Percentiles rank a stretch among this genome's conserved stretches.
These are phyloP conservation scores for Basipetospora chlamydospora DNA, from an alignment of 2,329 filamentous ascomycete genomes.

Conservation along the genomic window DNA sequence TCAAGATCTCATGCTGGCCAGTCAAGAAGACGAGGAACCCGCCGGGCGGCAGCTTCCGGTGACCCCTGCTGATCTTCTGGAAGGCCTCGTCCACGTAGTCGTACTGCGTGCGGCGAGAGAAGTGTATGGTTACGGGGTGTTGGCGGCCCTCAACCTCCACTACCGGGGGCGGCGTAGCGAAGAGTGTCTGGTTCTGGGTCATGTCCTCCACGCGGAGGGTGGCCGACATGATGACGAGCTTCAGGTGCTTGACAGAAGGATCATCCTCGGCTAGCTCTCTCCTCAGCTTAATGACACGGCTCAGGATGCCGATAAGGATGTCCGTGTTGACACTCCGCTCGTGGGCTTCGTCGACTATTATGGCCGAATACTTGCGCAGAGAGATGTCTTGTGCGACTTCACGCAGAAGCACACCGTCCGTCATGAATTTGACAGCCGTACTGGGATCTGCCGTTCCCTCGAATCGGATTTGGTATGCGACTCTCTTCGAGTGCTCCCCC, in stretches of 20 bases:
- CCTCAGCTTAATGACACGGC: constrained; percentile 75
- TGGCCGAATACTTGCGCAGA: constrained; percentile 77
- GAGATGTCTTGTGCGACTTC: constrained; percentile 85
- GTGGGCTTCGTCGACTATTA: constrained; percentile 94
- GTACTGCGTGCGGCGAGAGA: constrained; percentile 63
- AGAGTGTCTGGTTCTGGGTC: constrained; percentile 68
- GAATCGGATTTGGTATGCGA: constrained; percentile 91
- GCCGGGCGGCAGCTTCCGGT: constrained; percentile 77
- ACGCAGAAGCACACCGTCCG: constrained; percentile 84
- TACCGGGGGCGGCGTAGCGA: constrained; percentile 64
- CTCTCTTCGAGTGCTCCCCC: constrained; percentile 58
- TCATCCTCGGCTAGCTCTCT: constrained; percentile 61
- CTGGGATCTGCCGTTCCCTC: constrained; percentile 68
- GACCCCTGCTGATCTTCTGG: constrained; percentile 72
- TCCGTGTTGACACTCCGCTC: constrained; percentile 96
- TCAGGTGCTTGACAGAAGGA: constrained; percentile 59
- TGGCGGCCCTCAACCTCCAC: constrained; percentile 86
- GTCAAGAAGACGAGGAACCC: constrained; percentile 91
- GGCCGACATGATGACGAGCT: constrained; percentile 96
- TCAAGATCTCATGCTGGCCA: constrained; percentile 78
- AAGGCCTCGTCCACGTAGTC: constrained; percentile 90
- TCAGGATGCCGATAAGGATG: constrained; percentile 94
- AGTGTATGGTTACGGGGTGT: constrained; percentile 80
- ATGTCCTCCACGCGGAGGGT: constrained; percentile 86
- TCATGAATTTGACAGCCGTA: constrained; percentile 97